phyloP scores from a whole-genome alignment of 2,329 filamentous ascomycete genomes.

The Colletotrichum lini region DNA sequence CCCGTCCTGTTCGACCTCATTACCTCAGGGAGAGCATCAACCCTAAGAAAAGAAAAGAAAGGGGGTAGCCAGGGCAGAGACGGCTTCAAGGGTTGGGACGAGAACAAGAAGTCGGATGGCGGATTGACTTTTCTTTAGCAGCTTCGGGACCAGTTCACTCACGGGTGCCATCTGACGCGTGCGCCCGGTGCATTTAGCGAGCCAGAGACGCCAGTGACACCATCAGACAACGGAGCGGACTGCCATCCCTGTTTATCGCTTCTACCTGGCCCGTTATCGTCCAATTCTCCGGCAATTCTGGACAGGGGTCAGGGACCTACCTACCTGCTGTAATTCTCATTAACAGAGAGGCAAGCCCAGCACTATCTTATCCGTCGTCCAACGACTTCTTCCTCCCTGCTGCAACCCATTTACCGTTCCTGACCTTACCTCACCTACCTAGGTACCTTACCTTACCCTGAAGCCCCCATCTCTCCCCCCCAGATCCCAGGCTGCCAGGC shows the following conservation, averaged over 20 bases:
- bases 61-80: conserved; percentile 2
- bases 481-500: neutral
- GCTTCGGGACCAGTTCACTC: neutral
- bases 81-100: neutral
- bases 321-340: no score
- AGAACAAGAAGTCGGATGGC: neutral
- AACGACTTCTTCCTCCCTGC: conserved; percentile 6
- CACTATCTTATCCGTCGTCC: conserved; percentile 20
- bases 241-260: conserved; percentile 36
- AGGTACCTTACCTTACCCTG: conserved; percentile 11
- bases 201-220: conserved; percentile 6
- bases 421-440: conserved; percentile 1
- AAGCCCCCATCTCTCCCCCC: neutral
- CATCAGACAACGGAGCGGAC: conserved; percentile 10
- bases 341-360: conserved; percentile 1
- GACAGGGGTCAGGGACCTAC: conserved; percentile 23
- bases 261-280: conserved; percentile 28
- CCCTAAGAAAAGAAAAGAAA: neutral
- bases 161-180: conserved; percentile 3
- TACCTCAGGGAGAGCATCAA: conserved; percentile 10
- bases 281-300: conserved; percentile 10
- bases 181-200: conserved; percentile 1
- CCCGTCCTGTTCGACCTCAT: conserved; percentile 15
- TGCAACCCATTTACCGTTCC: conserved; percentile 4
- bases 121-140: conserved; percentile 15